A percentile compares a stretch with the other conserved stretches of the same genome.
These are phyloP conservation scores for Hypoxylon sp. DNA, from an alignment of 2,329 filamentous ascomycete species.

Conservation along the genomic window DNA sequence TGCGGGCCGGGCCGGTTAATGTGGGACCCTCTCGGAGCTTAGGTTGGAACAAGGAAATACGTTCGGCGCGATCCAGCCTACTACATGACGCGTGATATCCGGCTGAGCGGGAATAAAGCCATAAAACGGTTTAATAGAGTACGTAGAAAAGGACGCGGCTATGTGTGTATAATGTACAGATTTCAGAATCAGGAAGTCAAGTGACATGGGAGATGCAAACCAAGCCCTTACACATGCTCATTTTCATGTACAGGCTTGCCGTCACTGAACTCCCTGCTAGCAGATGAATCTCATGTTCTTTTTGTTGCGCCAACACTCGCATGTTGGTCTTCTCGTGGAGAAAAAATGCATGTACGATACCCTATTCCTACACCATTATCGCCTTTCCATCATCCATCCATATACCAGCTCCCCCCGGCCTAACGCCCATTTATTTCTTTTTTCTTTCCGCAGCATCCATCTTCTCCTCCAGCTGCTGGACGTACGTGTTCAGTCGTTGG, in stretches of 20 bases:
- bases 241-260: constrained; percentile 33
- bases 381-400: constrained; percentile 13
- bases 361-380: constrained; percentile 39
- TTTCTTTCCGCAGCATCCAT: constrained; percentile 75
- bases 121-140: background rate
- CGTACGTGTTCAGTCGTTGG: constrained; percentile 86
- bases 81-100: background rate
- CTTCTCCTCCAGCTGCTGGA: constrained; percentile 85
- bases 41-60: constrained; percentile 5
- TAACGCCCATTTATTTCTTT: constrained; percentile 70
- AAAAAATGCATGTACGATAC: constrained; percentile 23
- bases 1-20: constrained; percentile 35
- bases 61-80: background rate
- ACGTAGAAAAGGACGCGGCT: constrained; percentile 5
- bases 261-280: constrained; percentile 40
- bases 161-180: constrained; percentile 13
- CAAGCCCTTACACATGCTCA: constrained; percentile 21
- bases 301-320: constrained; percentile 29
- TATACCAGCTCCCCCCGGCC: background rate
- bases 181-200: constrained; percentile 3
- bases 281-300: constrained; percentile 23
- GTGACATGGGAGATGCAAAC: constrained; percentile 8
- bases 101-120: background rate
- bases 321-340: constrained; percentile 20
- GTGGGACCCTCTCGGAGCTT: constrained; percentile 24